phyloP scores from a whole-genome alignment of 768 basidiomycete genomes.

The Mycena leptocephala region DNA sequence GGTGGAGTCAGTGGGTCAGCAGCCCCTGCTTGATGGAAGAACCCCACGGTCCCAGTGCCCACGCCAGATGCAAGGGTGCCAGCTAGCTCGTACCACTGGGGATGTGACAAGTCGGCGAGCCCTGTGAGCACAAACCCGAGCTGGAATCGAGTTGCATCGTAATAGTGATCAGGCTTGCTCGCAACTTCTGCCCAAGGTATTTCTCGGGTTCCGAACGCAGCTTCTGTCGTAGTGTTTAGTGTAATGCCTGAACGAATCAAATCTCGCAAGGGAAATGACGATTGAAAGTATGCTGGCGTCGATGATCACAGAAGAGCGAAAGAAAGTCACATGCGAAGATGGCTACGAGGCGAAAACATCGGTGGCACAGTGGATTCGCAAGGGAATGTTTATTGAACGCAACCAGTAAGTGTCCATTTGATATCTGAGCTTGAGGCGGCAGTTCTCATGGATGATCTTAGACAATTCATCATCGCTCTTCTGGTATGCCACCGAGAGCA shows the following conservation, averaged over 20 bases:
- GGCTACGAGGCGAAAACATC: neutral
- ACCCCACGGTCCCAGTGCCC: neutral
- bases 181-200: neutral
- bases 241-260: too few relatives aligned
- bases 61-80: neutral
- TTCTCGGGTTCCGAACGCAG: neutral
- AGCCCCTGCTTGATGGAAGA: neutral
- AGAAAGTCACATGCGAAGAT: neutral
- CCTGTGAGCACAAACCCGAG: neutral
- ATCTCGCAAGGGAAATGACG: too few relatives aligned
- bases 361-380: slow-evolving; percentile 24
- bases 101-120: neutral
- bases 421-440: neutral
- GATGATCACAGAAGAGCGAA: slow-evolving; percentile 11
- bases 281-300: slow-evolving; percentile 12
- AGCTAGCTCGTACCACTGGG: neutral
- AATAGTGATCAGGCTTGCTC: neutral
- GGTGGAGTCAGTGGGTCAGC: neutral
- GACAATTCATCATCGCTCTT: slow-evolving; percentile 7
- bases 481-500: slow-evolving; percentile 9
- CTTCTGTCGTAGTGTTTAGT: neutral
- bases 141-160: neutral
- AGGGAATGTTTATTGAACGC: slow-evolving; percentile 21
- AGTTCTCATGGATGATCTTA: neutral
- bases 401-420: slow-evolving; percentile 12